These are phyloP conservation scores for Thelonectria olida DNA, from an alignment of 2,329 filamentous ascomycete genomes.

Conservation along the genomic window DNA sequence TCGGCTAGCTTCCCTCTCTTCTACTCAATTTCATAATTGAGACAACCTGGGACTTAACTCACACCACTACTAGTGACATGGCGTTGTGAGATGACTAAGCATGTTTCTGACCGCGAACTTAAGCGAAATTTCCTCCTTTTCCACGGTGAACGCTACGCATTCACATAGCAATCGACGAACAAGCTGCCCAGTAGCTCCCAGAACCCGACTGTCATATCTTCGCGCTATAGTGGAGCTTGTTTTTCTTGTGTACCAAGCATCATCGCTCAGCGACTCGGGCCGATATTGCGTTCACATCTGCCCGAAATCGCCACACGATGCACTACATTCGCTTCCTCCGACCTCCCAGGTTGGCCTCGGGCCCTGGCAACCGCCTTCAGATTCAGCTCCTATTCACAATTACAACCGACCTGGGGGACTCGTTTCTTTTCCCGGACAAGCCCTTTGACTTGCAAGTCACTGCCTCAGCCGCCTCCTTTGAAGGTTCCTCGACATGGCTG, in stretches of 20 bases:
- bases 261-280: not conserved
- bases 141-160: constrained; percentile 8
- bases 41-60: not conserved
- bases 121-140: constrained; percentile 20
- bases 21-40: too few relatives aligned
- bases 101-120: constrained; percentile 4
- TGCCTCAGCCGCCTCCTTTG: constrained; percentile 37
- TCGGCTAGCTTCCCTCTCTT: too few relatives aligned
- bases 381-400: constrained; percentile 61
- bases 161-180: not conserved
- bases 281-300: not conserved
- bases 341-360: constrained; percentile 50
- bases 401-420: constrained; percentile 66
- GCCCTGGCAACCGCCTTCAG: constrained; percentile 33
- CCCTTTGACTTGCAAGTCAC: constrained; percentile 55
- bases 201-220: not conserved
- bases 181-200: not conserved
- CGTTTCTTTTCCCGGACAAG: constrained; percentile 57
- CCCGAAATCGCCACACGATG: constrained; percentile 48
- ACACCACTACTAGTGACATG: not conserved
- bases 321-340: constrained; percentile 67
- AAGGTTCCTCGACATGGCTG: constrained; percentile 35
- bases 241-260: constrained; percentile 5
- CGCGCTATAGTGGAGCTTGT: not conserved
- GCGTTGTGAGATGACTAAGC: constrained; percentile 21